Base-by-base conservation (phyloP, 2,329 filamentous ascomycete species). In the Drechslera avenae region DNA sequence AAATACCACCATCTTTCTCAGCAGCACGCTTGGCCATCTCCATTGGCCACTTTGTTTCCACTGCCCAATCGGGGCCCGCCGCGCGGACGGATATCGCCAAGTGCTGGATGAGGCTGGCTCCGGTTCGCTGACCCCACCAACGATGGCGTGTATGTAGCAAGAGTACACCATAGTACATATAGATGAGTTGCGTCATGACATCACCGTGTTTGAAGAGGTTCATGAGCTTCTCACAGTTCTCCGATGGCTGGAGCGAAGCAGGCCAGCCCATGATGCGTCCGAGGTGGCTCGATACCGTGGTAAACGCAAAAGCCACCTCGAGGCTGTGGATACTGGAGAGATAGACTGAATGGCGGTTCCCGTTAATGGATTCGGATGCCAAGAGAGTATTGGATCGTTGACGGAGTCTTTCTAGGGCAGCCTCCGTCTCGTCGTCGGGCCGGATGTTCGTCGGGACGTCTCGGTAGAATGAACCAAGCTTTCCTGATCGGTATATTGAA, bases 111-210 rank as follows among this genome's bases (percentile, higher is more conserved):
- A 54, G 40, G 13, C 40, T 33, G 4, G 42, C 33, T 7, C 54
- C 54, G 4, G 37, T 39, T 21, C 45, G 35, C 28, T 7, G 36
- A 2, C 46, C 54, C 50, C 50, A 57, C 54, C 50, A 54, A 14
- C 21, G 32, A 36, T 54, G 19, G 9, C 42, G 46, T 13, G 26
- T 18, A 13, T 57, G 30, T 14, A 57, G 46, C 26, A 57, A 40
- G 10, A 54, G 32, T 10, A 57, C 50, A 26, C 50, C 54, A 33
- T 54, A 57, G 19, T 54, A 32, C 36, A 57, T 43, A 13, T 51
- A 47, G 9, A 57, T 57, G 5, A 45, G 8, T 19, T 26, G 7
- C 13, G 54, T 46, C 50, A 57, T 57, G 12, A 43, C 32, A 34
- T 57, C 50, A 14, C 28, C 39, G 10, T 54, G 14, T 14, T 44